Evolutionary conservation across 345 rosid species (phyloP).

Genomic region (Laguncularia racemosa): DNA sequence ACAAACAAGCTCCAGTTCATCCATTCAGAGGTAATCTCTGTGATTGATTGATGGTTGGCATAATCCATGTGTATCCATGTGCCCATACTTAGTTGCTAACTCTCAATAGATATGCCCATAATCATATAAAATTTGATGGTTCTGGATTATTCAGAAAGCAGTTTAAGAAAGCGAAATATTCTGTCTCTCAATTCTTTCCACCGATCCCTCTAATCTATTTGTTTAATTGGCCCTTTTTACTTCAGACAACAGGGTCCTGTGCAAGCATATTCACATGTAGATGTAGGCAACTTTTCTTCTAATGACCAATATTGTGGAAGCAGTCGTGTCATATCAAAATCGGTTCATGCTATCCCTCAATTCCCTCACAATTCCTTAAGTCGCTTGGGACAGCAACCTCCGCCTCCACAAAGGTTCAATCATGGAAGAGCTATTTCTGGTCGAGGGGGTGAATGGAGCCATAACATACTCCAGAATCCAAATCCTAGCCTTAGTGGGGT

Average conservation of each 20-base stretch:
- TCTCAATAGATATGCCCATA: too few species aligned
- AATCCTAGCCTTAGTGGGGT: constrained; percentile 52
- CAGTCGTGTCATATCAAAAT: constrained; percentile 49
- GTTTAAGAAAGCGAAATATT: neutral
- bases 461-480: constrained; percentile 61
- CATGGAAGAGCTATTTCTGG: constrained; percentile 49
- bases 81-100: too few species aligned
- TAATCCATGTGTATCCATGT: neutral
- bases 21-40: constrained; percentile 48
- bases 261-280: constrained; percentile 51
- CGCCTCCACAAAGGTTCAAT: constrained; percentile 40
- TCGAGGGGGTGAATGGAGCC: constrained; percentile 62
- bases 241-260: constrained; percentile 60
- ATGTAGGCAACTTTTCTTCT: constrained; percentile 64
- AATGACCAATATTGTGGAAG: constrained; percentile 55
- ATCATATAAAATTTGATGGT: too few species aligned
- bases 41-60: constrained; percentile 2
- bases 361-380: constrained; percentile 71
- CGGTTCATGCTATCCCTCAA: constrained; percentile 47
- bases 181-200: neutral
- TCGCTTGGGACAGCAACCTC: constrained; percentile 84
- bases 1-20: constrained; percentile 35
- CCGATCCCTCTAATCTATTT: neutral
- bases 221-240: constrained; percentile 8
- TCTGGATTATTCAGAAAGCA: too few species aligned